Evolutionary conservation across 208 protist genomes (phyloP).

Genomic region (Leishmania arabica): DNA sequence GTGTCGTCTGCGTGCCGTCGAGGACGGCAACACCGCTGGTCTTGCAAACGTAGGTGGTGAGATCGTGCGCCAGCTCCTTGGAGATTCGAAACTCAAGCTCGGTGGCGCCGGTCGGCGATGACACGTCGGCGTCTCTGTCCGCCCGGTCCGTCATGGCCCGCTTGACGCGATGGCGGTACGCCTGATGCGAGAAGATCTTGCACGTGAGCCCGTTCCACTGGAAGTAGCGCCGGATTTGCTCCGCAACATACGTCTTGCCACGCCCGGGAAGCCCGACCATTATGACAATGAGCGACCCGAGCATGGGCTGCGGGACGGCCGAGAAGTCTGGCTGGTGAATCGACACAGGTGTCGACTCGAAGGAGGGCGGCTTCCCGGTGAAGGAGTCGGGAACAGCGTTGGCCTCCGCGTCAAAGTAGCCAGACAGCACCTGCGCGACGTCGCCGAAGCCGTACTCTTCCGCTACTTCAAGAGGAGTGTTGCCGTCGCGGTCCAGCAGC

Average conservation of each 20-base stretch:
- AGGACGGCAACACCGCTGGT: constrained; percentile 79
- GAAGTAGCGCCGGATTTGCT: constrained; percentile 91
- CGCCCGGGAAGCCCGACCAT: constrained; percentile 91
- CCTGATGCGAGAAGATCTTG: constrained; percentile 75
- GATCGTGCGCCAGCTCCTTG: constrained; percentile 54
- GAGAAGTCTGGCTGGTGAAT: constrained; percentile 66
- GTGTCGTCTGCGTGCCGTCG: constrained; percentile 73
- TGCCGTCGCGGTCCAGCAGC: constrained; percentile 62
- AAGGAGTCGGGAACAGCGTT: constrained; percentile 35
- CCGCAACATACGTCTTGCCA: constrained; percentile 90
- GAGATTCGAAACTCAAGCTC: constrained; percentile 53
- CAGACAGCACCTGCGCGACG: constrained; percentile 53
- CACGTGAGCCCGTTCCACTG: constrained; percentile 88
- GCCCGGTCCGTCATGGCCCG: constrained; percentile 11
- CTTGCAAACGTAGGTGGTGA: constrained; percentile 62
- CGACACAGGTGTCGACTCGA: constrained; percentile 38
- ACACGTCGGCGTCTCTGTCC: constrained; percentile 3
- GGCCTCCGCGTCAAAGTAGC: constrained; percentile 14
- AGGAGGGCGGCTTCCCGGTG: constrained; percentile 19
- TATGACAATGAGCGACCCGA: constrained; percentile 86
- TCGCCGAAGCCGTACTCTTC: constrained; percentile 56
- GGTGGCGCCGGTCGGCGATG: constrained; percentile 17
- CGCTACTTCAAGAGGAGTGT: constrained; percentile 64
- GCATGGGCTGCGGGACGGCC: constrained; percentile 80
- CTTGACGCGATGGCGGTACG: constrained; percentile 46